Conservation (phyloP, 2,329 filamentous ascomycete species). For the Aspergillus alliaceus region DNA sequence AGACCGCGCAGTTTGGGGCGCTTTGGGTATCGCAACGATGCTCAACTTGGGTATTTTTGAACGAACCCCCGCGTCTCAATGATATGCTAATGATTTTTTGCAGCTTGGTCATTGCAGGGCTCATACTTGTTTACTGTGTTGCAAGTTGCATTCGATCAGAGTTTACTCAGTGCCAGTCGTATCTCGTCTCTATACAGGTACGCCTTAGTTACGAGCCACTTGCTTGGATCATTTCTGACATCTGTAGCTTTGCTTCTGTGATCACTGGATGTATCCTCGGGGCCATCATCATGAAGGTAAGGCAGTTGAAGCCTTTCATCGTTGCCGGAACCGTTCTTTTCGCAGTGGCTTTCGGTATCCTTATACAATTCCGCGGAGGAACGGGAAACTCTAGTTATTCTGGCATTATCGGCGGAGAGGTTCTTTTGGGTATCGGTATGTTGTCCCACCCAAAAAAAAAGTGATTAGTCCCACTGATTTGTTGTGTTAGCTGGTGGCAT, state of each 20-base stretch:
- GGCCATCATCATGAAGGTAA: slow-evolving; percentile 57
- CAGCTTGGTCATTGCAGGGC: slow-evolving; percentile 61
- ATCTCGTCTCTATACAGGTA: slow-evolving; percentile 59
- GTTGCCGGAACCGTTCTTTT: slow-evolving; percentile 60
- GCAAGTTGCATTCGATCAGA: slow-evolving; percentile 61
- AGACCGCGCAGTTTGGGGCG: slow-evolving; percentile 65
- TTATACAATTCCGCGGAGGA: slow-evolving; percentile 64
- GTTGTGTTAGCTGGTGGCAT: slow-evolving; percentile 53
- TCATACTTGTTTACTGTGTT: slow-evolving; percentile 66
- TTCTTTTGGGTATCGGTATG: slow-evolving; percentile 59
- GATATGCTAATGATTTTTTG: slow-evolving; percentile 7
- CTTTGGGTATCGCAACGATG: slow-evolving; percentile 56
- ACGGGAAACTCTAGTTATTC: slow-evolving; percentile 44
- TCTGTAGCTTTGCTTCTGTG: slow-evolving; percentile 52
- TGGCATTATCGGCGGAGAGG: slow-evolving; percentile 63
- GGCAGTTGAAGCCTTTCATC: slow-evolving; percentile 65
- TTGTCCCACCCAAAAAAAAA: not conserved
- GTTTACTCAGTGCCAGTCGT: slow-evolving; percentile 56
- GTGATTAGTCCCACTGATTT: not conserved
- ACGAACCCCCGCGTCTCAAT: slow-evolving; percentile 24
- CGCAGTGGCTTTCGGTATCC: slow-evolving; percentile 64
- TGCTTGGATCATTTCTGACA: not conserved
- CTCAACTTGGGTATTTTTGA: slow-evolving; percentile 24
- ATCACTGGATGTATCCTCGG: slow-evolving; percentile 59
- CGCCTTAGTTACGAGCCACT: not conserved